A percentile compares a stretch with the other conserved stretches of the same genome.
Evolutionary conservation across 495 filamentous ascomycete species (phyloP).

Genomic region (Xylaria curta): DNA sequence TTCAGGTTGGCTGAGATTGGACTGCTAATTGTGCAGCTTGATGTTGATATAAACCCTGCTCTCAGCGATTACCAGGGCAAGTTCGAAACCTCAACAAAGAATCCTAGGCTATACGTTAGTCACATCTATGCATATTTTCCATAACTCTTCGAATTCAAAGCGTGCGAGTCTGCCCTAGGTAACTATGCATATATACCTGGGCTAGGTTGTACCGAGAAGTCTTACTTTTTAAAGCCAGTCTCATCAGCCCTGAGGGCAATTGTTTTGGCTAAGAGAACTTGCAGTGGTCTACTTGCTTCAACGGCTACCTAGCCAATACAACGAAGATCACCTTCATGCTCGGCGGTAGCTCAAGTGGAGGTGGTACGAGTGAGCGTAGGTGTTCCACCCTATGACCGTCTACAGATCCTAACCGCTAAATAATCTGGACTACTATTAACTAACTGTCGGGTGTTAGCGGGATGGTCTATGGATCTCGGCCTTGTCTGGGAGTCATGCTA

Average conservation of each 20-base stretch:
- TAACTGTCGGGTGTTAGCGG: conserved; percentile 12
- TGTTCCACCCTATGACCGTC: background rate
- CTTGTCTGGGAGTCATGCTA: conserved; percentile 30
- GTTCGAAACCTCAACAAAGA: conserved; percentile 19
- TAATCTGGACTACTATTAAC: background rate
- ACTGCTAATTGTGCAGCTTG: conserved; percentile 14
- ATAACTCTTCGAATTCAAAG: no score
- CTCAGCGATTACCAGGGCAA: conserved; percentile 22
- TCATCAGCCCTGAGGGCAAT: no score
- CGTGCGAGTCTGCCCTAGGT: no score
- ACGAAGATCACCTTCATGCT: background rate
- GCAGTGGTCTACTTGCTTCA: conserved; percentile 14
- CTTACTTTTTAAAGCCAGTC: no score
- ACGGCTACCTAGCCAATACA: conserved; percentile 3
- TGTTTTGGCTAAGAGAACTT: background rate
- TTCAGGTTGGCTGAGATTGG: background rate
- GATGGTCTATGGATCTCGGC: conserved; percentile 31
- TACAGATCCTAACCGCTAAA: background rate
- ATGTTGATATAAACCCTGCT: conserved; percentile 24
- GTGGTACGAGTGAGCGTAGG: conserved; percentile 14
- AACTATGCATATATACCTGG: no score
- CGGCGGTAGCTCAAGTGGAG: conserved; percentile 1
- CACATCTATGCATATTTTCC: no score
- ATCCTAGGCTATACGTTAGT: conserved; percentile 23
- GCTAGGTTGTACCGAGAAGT: no score